Conservation (phyloP, 495 filamentous ascomycete species). For the Podospora sp. region DNA sequence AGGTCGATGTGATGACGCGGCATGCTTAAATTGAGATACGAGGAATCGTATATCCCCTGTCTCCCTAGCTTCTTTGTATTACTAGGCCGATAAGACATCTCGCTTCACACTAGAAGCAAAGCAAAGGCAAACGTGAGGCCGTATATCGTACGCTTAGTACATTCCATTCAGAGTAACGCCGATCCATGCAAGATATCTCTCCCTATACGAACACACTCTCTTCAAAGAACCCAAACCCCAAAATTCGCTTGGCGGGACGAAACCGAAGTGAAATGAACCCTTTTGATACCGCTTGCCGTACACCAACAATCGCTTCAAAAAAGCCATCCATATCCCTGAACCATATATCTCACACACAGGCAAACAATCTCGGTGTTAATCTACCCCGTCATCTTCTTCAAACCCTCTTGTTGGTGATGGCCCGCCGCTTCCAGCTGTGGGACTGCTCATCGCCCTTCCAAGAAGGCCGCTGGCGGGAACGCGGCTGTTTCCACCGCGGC, state of each 20-base stretch:
- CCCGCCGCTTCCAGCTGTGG: background rate
- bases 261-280: background rate
- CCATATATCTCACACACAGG: background rate
- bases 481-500: constrained; percentile 29
- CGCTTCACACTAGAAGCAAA: background rate
- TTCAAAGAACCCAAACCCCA: background rate
- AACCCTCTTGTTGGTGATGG: background rate
- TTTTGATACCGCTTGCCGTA: background rate
- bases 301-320: constrained; percentile 6
- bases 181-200: constrained; percentile 1
- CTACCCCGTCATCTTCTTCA: constrained; percentile 15
- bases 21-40: background rate
- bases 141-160: no score
- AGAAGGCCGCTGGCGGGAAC: constrained; percentile 8
- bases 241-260: background rate
- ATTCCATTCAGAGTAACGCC: background rate
- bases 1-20: background rate
- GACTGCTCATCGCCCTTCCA: background rate
- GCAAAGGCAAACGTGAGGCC: background rate
- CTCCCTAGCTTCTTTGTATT: background rate
- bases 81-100: no score
- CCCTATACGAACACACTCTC: background rate
- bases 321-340: background rate
- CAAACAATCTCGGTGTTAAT: background rate
- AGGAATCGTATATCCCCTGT: background rate